phyloP scores from a whole-genome alignment of 768 basidiomycete genomes.

The Termitomyces sp. region DNA sequence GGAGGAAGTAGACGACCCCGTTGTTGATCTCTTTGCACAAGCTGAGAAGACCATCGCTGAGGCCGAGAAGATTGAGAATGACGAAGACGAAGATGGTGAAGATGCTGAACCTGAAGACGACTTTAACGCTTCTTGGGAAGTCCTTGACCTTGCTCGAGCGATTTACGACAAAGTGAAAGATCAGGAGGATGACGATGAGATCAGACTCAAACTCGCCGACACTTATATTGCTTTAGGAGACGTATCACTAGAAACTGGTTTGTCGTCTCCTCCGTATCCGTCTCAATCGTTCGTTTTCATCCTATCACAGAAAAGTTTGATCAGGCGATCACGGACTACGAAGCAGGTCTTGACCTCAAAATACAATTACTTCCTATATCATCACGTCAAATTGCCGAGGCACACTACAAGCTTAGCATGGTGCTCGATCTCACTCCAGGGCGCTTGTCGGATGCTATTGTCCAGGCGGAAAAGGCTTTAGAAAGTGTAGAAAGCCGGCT shows the following conservation, averaged over 20 bases:
- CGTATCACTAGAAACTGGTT: conserved; percentile 95
- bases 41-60: conserved; percentile 45
- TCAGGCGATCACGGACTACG: conserved; percentile 88
- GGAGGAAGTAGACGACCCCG: conserved; percentile 54
- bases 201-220: conserved; percentile 84
- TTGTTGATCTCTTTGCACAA: conserved; percentile 65
- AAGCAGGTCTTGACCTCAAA: conserved; percentile 73
- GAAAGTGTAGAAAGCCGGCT: conserved; percentile 74
- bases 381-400: conserved; percentile 92
- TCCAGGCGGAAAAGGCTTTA: conserved; percentile 76
- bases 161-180: conserved; percentile 70
- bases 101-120: conserved; percentile 92
- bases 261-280: conserved; percentile 18
- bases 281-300: conserved; percentile 4
- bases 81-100: conserved; percentile 56
- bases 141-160: conserved; percentile 89
- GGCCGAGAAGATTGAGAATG: conserved; percentile 44
- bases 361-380: conserved; percentile 70
- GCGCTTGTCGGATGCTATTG: conserved; percentile 76
- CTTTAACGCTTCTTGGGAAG: conserved; percentile 97
- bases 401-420: conserved; percentile 92
- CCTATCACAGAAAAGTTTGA: conserved; percentile 82
- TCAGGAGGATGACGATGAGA: conserved; percentile 52
- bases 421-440: conserved; percentile 90
- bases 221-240: conserved; percentile 90